Base-by-base conservation (phyloP, 768 basidiomycete species). In the Xerocomellus chrysenteron region DNA sequence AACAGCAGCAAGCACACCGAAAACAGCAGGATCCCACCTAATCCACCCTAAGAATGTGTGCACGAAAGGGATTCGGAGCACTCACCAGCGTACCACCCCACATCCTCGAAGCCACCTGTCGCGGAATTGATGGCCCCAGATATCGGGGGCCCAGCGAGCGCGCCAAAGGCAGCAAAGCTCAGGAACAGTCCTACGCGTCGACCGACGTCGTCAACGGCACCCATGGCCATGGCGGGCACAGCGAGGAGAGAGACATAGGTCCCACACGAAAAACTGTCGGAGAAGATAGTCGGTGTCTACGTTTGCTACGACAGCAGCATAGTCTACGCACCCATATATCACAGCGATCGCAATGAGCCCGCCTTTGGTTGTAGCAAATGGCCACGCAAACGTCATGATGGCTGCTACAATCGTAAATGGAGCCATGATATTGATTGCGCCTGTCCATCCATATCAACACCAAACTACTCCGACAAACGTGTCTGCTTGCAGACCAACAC, bases 321-420 rank as follows among this genome's bases (percentile, higher is more conserved):
- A 3, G n/a, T 42, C 14, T 16, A 69, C 79, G 9, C 52, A 88
- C 84, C 89, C 89, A 61, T 90, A 91, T 11, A 86, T 58, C 9
- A 88, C 64, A 0, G 82, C 76, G 40, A 91, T 67, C 8, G 71
- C 80, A 4, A 88, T 76, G 30, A 85, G 73, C 0, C 76, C 72
- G 0, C 68, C 73, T 50, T 79, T 61, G 28, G 66, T 77, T 40
- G 64, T 70, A 0, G 80, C 79, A 65, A 82, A 86, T 1, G 90
- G 91, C 92, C 91, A 93, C 4, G 75, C 74, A 60, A 84, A 84
- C 0, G 89, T 88, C 43, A 86, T 63, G 30, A 83, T 68, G 0
- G 80, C 86, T 0, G 85, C 82, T 1, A 80, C 40, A 17, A 78
- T 54, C 1, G 82, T 85, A 35, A 84, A 82, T 0, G 88, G 86